A percentile compares a stretch with the other conserved stretches of the same genome.
Conservation (phyloP, 768 basidiomycete species). For the Auricularia heimuer region DNA sequence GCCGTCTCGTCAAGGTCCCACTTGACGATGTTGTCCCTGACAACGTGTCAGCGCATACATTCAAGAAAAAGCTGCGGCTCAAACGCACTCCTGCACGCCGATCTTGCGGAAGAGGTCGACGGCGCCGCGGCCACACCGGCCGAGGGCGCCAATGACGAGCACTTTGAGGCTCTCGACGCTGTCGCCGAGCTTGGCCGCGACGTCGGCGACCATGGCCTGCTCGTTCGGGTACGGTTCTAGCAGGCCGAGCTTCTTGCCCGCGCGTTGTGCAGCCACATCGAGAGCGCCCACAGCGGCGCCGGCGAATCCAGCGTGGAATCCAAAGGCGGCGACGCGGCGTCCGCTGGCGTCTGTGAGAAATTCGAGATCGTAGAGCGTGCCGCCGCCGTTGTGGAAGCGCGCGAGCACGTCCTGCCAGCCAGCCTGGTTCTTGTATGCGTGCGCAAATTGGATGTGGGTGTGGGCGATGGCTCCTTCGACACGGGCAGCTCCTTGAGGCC, state of each 20-base stretch:
- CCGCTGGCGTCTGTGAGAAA: slow-evolving; percentile 80
- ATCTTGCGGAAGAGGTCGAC: slow-evolving; percentile 94
- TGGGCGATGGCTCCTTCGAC: slow-evolving; percentile 73
- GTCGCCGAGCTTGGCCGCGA: slow-evolving; percentile 55
- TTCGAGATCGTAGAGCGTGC: slow-evolving; percentile 89
- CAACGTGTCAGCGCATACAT: slow-evolving; percentile 2
- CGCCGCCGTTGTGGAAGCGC: slow-evolving; percentile 75
- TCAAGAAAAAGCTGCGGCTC: background rate
- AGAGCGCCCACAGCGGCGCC: slow-evolving; percentile 84
- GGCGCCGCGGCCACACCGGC: slow-evolving; percentile 89
- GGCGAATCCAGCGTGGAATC: slow-evolving; percentile 97
- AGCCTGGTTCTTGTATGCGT: slow-evolving; percentile 92
- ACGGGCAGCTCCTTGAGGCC: slow-evolving; percentile 93
- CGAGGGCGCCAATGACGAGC: slow-evolving; percentile 92
- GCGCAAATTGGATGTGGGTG: slow-evolving; percentile 96
- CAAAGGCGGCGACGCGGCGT: slow-evolving; percentile 93
- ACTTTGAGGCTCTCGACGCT: slow-evolving; percentile 62
- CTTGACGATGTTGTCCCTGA: slow-evolving; percentile 85
- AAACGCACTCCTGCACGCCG: slow-evolving; percentile 84
- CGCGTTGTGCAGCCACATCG: slow-evolving; percentile 58
- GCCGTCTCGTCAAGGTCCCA: slow-evolving; percentile 98
- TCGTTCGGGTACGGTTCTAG: slow-evolving; percentile 83
- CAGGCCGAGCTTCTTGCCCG: slow-evolving; percentile 49
- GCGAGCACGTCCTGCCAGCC: slow-evolving; percentile 84
- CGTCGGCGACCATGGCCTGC: slow-evolving; percentile 64